phyloP scores from a whole-genome alignment of 2,329 filamentous ascomycete genomes.

The Clarireedia paspali region DNA sequence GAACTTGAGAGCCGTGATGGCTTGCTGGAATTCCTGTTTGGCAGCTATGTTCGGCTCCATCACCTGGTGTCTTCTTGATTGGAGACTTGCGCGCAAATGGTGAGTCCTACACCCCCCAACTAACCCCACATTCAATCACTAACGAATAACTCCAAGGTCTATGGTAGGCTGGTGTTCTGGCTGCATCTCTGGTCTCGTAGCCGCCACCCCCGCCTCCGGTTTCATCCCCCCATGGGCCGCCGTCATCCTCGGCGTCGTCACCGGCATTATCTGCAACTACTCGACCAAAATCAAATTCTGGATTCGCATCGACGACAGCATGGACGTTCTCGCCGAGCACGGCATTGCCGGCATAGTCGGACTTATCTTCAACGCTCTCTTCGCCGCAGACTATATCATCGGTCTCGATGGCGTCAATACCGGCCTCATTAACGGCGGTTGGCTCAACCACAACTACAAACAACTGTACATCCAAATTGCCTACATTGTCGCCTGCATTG shows the following conservation, averaged over 20 bases:
- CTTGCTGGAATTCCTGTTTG: constrained; percentile 91
- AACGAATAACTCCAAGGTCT: constrained; percentile 43
- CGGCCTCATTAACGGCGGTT: constrained; percentile 55
- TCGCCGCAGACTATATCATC: constrained; percentile 62
- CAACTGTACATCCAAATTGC: constrained; percentile 75
- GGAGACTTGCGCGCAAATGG: constrained; percentile 52
- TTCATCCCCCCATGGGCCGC: constrained; percentile 62
- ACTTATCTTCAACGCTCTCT: constrained; percentile 65
- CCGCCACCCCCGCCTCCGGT: constrained; percentile 61
- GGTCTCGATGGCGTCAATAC: constrained; percentile 72
- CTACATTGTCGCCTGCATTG: constrained; percentile 59
- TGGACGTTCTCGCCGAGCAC: constrained; percentile 68
- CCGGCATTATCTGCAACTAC: constrained; percentile 62
- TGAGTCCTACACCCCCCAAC: not conserved
- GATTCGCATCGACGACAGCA: constrained; percentile 59
- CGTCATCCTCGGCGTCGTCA: constrained; percentile 56
- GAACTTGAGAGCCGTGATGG: constrained; percentile 89
- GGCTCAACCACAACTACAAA: constrained; percentile 66
- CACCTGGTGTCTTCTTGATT: constrained; percentile 94
- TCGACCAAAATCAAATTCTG: constrained; percentile 49
- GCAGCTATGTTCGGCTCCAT: constrained; percentile 79
- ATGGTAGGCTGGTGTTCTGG: constrained; percentile 69
- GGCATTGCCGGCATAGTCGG: constrained; percentile 62
- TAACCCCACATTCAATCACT: constrained; percentile 28
- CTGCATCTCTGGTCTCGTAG: constrained; percentile 62